Evolutionary conservation across 1,284 basidiomycete species (phyloP), one percentile per base, ranked within the genome.

Genomic region (Ceratobasidium sp.): DNA sequence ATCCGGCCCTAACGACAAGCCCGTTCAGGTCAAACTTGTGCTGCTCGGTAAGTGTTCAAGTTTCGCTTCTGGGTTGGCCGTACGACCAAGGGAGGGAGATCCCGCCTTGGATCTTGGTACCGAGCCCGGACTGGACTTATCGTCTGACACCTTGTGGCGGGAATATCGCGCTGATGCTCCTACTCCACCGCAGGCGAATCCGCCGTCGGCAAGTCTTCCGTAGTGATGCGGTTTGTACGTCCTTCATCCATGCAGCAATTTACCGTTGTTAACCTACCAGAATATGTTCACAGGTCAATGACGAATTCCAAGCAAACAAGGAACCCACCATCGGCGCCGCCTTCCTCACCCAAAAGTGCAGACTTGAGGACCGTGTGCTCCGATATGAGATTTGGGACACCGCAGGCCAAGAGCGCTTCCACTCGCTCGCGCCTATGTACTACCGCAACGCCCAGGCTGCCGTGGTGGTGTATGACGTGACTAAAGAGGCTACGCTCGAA

Each of bases 401-500:
- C 55, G 95, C 95, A 47, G 95, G 95, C 69, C 95, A 97, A 83
- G 95, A 97, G 82, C 91, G 95, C 50, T 97, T 97, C 84, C 94
- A 96, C 82, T 95, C 93, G 73, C 89, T 96, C 74, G 95, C 93
- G 64, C 95, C 95, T 74, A 97, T 97, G 95, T 99, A 99, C 84
- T 99, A 98, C 82, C 92, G 97, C 79, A 98, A 99, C 79, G 96
- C 97, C 11, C 96, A 98, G 82, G 97, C 97, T 7, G 97, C 96
- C 52, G 95, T 98, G 44, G 97, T 99, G 35, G 96, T 98, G 32
- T 99, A 98, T 83, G 97, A 99, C 81, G 91, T 99, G 72, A 97
- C 95, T 69, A 96, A 96, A 81, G 91, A 91, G 73, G 88, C 92
- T 72, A 98, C 96, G 78, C 88, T 99, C 75, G 98, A 99, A 82